A percentile compares a stretch with the other conserved stretches of the same genome.
Conservation (phyloP, 805 yeast genomes). For the Yamadazyma olivae region DNA sequence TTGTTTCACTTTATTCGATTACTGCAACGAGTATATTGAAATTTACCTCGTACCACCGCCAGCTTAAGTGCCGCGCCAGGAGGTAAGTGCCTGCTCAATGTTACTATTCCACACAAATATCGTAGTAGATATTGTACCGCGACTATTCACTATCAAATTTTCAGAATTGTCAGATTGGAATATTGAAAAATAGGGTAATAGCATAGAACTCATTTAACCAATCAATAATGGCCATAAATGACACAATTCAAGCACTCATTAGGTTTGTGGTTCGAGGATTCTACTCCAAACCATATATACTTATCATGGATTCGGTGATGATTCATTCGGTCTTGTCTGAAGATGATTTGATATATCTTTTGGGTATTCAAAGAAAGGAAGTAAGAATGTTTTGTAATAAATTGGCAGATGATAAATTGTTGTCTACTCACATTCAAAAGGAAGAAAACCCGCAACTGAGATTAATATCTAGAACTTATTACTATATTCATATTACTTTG, state of each 20-base stretch:
- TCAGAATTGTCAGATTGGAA: too few species aligned
- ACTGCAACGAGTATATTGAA: too few species aligned
- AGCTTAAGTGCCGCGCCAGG: too few species aligned
- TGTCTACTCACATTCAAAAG: conserved; percentile 69
- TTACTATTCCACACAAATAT: too few species aligned
- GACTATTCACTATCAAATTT: too few species aligned
- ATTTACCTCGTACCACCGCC: too few species aligned
- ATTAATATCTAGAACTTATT: conserved; percentile 73
- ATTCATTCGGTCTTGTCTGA: conserved; percentile 89
- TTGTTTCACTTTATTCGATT: too few species aligned
- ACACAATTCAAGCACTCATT: conserved; percentile 51
- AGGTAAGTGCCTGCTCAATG: too few species aligned
- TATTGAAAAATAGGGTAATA: too few species aligned
- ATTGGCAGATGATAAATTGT: conserved; percentile 77
- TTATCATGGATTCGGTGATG: conserved; percentile 82
- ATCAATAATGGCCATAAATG: conserved; percentile 28
- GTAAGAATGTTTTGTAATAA: conserved; percentile 77
- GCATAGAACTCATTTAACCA: too few species aligned
- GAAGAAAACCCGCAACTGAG: conserved; percentile 53
- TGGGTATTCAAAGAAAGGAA: conserved; percentile 85
- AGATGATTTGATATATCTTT: conserved; percentile 78
- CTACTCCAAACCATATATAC: conserved; percentile 77
- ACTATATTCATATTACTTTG: conserved; percentile 84
- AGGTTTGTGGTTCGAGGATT: conserved; percentile 84
- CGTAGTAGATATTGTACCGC: too few species aligned